Percentiles rank a stretch among this genome's conserved stretches.
These are phyloP conservation scores for Durotheca rogersii DNA, from an alignment of 495 filamentous ascomycete genomes.

Conservation along the genomic window DNA sequence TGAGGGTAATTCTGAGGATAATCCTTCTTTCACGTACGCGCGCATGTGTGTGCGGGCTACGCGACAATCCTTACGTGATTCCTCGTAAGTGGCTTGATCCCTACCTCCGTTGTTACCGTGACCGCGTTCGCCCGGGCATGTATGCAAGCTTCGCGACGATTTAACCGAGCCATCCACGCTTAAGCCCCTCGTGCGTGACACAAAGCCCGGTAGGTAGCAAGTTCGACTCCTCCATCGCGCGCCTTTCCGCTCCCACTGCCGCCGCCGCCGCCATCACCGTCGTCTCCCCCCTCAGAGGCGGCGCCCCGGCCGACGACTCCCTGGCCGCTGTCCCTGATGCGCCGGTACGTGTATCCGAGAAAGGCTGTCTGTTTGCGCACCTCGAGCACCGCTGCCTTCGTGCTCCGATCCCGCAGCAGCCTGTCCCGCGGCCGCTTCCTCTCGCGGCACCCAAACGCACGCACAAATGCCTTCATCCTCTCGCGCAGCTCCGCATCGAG, in stretches of 20 bases:
- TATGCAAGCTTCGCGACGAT: not conserved
- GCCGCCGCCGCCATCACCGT: not conserved
- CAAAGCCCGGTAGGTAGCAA: slow-evolving; percentile 25
- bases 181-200: slow-evolving; percentile 17
- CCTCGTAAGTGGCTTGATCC: too few relatives aligned
- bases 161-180: not conserved
- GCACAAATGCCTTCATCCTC: slow-evolving; percentile 42
- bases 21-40: too few relatives aligned
- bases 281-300: not conserved
- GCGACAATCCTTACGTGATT: too few relatives aligned
- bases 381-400: slow-evolving; percentile 66
- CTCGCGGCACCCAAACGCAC: slow-evolving; percentile 51
- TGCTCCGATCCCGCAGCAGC: slow-evolving; percentile 68
- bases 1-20: slow-evolving; percentile 16
- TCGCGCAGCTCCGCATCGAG: slow-evolving; percentile 33
- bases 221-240: slow-evolving; percentile 7
- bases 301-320: not conserved
- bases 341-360: slow-evolving; percentile 83
- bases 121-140: too few relatives aligned
- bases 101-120: not conserved
- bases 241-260: slow-evolving; percentile 8
- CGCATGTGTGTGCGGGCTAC: too few relatives aligned
- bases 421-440: slow-evolving; percentile 75
- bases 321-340: slow-evolving; percentile 30
- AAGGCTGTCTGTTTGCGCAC: slow-evolving; percentile 80